Conservation (phyloP, 768 basidiomycete species). For the Suillus clintonianus region DNA sequence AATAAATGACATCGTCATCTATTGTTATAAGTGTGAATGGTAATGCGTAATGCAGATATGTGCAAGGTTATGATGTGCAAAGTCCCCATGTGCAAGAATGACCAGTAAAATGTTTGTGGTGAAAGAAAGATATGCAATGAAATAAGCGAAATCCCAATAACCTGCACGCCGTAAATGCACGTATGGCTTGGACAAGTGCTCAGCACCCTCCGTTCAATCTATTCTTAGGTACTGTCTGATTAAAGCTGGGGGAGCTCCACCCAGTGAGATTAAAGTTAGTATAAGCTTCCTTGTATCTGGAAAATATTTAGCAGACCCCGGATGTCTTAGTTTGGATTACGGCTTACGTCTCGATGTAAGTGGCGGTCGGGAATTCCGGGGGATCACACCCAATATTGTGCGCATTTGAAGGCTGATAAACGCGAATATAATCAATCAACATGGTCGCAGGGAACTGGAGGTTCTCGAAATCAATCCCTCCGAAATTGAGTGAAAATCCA, state of each 20-base stretch:
- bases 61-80: neutral
- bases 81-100: neutral
- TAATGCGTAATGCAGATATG: neutral
- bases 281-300: conserved; percentile 46
- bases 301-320: neutral
- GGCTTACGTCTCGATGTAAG: conserved; percentile 73
- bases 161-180: neutral
- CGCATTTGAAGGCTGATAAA: conserved; percentile 57
- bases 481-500: conserved; percentile 71
- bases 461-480: conserved; percentile 57
- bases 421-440: conserved; percentile 81
- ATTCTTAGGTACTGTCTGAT: conserved; percentile 64
- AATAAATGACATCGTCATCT: no score
- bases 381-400: conserved; percentile 73
- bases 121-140: neutral
- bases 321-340: neutral
- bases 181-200: conserved; percentile 1
- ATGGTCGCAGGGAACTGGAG: conserved; percentile 60
- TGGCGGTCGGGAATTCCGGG: conserved; percentile 64
- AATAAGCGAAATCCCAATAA: neutral
- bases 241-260: conserved; percentile 43
- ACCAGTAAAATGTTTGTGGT: neutral
- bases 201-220: conserved; percentile 33
- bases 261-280: conserved; percentile 45
- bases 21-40: no score